Conservation (phyloP, 257 asterid genomes). For the Knoxia roxburghii region DNA sequence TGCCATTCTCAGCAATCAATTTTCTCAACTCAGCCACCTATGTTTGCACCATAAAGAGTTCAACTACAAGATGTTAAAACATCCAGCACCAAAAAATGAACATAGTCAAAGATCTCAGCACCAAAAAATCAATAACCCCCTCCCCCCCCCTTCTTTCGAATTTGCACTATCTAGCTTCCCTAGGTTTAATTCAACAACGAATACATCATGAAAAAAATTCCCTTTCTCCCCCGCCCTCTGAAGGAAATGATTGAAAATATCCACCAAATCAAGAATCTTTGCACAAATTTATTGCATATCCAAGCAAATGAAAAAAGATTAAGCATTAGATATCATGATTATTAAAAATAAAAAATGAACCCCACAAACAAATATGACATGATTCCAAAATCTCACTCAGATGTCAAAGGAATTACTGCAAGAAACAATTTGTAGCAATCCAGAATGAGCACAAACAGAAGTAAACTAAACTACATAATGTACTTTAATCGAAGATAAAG, state of each 20-base stretch:
- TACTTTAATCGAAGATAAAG: background rate
- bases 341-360: background rate
- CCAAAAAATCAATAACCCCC: background rate
- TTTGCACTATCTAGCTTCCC: background rate
- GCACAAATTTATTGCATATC: background rate
- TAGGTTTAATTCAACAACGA: background rate
- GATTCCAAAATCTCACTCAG: background rate
- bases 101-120: too few species aligned
- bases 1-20: conserved; percentile 50
- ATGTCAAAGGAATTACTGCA: background rate
- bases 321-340: background rate
- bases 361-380: background rate
- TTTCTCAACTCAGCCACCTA: conserved; percentile 81
- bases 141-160: background rate
- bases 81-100: background rate
- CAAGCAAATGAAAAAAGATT: background rate
- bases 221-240: background rate
- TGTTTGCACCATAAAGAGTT: background rate
- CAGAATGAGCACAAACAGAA: background rate
- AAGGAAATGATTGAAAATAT: background rate
- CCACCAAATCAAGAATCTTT: background rate
- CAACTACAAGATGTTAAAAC: background rate
- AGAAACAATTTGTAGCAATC: background rate
- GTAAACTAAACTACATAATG: background rate
- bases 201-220: background rate